These are phyloP conservation scores for Trichosporon sp. DNA, from an alignment of 1,284 basidiomycete species.

Conservation along the genomic window DNA sequence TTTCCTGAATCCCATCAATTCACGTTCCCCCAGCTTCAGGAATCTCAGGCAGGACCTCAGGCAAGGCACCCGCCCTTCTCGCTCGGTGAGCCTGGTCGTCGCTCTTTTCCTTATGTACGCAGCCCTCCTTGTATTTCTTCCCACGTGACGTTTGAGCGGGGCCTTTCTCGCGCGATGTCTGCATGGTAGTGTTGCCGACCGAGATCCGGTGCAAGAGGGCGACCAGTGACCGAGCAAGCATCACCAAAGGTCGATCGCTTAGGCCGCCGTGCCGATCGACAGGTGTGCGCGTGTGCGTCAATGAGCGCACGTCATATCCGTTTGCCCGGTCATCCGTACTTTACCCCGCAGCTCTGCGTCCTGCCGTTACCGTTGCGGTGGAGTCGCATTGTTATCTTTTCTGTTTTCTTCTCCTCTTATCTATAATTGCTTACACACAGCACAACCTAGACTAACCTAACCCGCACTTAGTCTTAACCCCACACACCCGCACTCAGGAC, in stretches of 20 bases:
- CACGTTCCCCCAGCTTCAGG: not conserved
- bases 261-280: slow-evolving; percentile 5
- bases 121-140: too few relatives aligned
- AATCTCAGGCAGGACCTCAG: too few relatives aligned
- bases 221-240: not conserved
- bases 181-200: not conserved
- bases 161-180: not conserved
- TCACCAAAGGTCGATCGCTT: slow-evolving; percentile 3
- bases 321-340: not conserved
- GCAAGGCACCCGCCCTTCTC: slow-evolving; percentile 1
- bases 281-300: not conserved
- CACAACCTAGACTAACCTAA: not conserved
- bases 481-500: not conserved
- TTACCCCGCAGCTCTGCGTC: not conserved
- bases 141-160: not conserved
- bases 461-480: not conserved
- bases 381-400: slow-evolving; percentile 1
- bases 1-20: not conserved
- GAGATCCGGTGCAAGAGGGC: not conserved
- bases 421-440: not conserved
- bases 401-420: not conserved
- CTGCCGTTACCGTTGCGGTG: not conserved
- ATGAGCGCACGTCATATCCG: slow-evolving; percentile 14
- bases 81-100: not conserved
- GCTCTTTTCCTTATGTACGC: not conserved